A percentile compares a stretch with the other conserved stretches of the same genome.
Conservation (phyloP, 1,284 basidiomycete species). For the Veloboletus limbatus region DNA sequence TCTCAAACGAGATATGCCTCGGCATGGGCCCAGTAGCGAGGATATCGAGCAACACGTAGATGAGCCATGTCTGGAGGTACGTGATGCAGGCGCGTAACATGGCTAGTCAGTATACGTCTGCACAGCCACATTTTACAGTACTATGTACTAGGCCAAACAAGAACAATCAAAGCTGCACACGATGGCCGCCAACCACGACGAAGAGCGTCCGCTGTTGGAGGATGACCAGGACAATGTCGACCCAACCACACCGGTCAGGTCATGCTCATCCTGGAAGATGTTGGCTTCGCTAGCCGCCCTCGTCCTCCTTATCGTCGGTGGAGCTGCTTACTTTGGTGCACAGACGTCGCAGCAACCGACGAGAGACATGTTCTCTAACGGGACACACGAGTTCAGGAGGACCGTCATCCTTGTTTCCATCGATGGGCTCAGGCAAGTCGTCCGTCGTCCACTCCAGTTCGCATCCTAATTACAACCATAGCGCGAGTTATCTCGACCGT, state of each 20-base stretch:
- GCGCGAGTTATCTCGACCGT: conserved; percentile 81
- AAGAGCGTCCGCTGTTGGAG: conserved; percentile 22
- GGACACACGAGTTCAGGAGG: conserved; percentile 73
- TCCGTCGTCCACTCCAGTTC: not conserved
- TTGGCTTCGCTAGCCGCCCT: conserved; percentile 17
- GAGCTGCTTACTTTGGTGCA: conserved; percentile 8
- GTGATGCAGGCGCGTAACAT: conserved; percentile 10
- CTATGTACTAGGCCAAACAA: not conserved
- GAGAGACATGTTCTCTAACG: conserved; percentile 48
- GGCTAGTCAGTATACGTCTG: no score
- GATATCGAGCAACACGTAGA: conserved; percentile 51
- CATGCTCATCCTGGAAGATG: conserved; percentile 10
- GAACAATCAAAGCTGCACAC: no score
- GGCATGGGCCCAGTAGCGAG: conserved; percentile 86
- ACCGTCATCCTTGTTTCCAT: conserved; percentile 86
- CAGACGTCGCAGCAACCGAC: conserved; percentile 4
- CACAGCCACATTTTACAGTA: conserved; percentile 25
- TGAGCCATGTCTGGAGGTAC: conserved; percentile 24
- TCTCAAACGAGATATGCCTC: conserved; percentile 90
- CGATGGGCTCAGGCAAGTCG: conserved; percentile 72
- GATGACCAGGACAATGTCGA: conserved; percentile 10
- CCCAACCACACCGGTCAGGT: not conserved
- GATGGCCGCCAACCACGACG: conserved; percentile 19
- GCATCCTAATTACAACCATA: conserved; percentile 28
- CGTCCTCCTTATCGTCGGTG: conserved; percentile 16